Evolutionary conservation across 257 asterid species (phyloP).

Genomic region (Nyctanthes arbortristis): DNA sequence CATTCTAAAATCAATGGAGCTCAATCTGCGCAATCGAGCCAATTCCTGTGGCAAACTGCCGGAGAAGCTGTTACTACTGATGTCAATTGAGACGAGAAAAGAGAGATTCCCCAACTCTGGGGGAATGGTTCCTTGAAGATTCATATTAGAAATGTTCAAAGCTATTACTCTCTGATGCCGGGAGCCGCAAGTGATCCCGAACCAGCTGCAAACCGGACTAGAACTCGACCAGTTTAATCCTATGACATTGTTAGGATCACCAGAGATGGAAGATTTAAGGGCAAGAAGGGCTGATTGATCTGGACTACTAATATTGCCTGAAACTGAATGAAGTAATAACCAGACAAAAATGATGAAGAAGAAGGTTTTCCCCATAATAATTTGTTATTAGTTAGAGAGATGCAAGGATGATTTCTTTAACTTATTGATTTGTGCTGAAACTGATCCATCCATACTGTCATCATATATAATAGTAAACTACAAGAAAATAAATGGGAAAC

Average conservation of each 20-base stretch:
- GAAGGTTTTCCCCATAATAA: constrained; percentile 2
- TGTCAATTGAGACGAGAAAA: constrained; percentile 27
- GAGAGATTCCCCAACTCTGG: constrained; percentile 40
- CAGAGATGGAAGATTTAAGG: constrained; percentile 23
- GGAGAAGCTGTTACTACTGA: constrained; percentile 26
- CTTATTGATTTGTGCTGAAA: no score
- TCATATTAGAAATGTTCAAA: constrained; percentile 25
- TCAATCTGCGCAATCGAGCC: constrained; percentile 20
- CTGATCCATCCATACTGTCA: no score
- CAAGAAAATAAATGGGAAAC: no score
- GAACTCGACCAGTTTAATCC: constrained; percentile 29
- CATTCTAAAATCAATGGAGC: background rate
- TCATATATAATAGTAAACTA: no score
- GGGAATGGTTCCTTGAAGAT: constrained; percentile 28
- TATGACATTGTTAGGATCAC: constrained; percentile 19
- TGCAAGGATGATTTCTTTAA: no score
- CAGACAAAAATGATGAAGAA: background rate
- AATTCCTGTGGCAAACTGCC: constrained; percentile 31
- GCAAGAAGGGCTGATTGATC: constrained; percentile 34
- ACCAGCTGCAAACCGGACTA: constrained; percentile 31
- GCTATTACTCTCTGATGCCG: constrained; percentile 30
- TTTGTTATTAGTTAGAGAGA: no score
- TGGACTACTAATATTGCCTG: constrained; percentile 8
- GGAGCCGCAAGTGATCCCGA: constrained; percentile 29
- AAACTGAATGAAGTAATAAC: background rate